Base-by-base conservation (phyloP, 2,329 filamentous ascomycete species). In the Aaosphaeria arxii region DNA sequence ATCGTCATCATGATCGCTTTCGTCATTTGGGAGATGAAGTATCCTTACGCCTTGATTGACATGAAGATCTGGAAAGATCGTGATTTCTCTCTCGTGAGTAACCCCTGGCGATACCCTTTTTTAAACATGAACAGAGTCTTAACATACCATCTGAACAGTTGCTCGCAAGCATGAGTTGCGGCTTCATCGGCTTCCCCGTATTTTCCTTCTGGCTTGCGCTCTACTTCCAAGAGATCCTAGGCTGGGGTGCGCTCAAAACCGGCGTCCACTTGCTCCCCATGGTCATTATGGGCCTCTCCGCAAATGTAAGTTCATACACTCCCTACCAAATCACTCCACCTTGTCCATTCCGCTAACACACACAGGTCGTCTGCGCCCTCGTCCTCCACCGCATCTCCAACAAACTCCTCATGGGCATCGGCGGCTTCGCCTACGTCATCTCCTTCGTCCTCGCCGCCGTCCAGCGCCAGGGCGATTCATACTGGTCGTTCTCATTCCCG, bases 401-500 rank as follows among this genome's bases (percentile, higher is more conserved):
- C 62, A 85, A 80, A 48, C 54, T 83, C 0, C 71, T 89, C 13
- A 83, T 87, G 74, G 72, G 71, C 9, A 70, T 80, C 31, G 79
- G 75, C 5, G 73, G 78, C 0, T 47, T 67, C 1, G 67, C 72
- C 1, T 80, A 78, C 42, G 56, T 69, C 7, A n/a, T 65, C 3
- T 62, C 73, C 0, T 79, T 78, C 54, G 65, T 83, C 0, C 72
- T 88, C 5, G 72, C 84, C 33, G 78, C 81, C 0, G 75, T 86
- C 43, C 81, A 85, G 57, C 68, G 72, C 36, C 62, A 75, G 1
- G 73, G 78, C 7, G 77, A 77, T 47, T 76, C 72, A 13, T 88
- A 88, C 62, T 88, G 85, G 85, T 78, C 78, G 0, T 82, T 85
- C 50, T 75, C 80, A 5, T 88, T 88, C 60, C 83, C 84, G 0